phyloP scores from a whole-genome alignment of 495 filamentous ascomycete species.

The Penicillium taxi region DNA sequence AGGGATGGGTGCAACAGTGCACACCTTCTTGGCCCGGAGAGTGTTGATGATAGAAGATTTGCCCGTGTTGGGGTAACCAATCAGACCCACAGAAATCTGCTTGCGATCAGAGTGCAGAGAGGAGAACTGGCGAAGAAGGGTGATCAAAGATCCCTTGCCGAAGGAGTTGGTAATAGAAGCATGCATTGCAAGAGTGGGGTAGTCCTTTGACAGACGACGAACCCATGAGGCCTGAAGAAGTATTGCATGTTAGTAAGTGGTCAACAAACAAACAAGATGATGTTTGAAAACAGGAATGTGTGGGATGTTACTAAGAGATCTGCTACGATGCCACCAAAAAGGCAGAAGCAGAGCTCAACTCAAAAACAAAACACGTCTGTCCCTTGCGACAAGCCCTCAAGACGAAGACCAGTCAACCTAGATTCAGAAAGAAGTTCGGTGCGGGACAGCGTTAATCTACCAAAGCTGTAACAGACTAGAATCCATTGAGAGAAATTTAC shows the following conservation, averaged over 20 bases:
- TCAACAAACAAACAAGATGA: slow-evolving; percentile 15
- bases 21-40: slow-evolving; percentile 82
- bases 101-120: slow-evolving; percentile 84
- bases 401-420: slow-evolving; percentile 71
- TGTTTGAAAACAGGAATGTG: slow-evolving; percentile 52
- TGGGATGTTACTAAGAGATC: slow-evolving; percentile 99
- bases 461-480: slow-evolving; percentile 96
- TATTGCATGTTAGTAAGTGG: slow-evolving; percentile 34
- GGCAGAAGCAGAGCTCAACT: slow-evolving; percentile 70
- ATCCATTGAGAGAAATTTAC: slow-evolving; percentile 55
- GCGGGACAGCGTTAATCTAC: slow-evolving; percentile 77
- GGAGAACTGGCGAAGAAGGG: slow-evolving; percentile 85
- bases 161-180: slow-evolving; percentile 89
- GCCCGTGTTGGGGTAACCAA: slow-evolving; percentile 83
- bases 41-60: slow-evolving; percentile 94
- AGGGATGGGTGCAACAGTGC: slow-evolving; percentile 90
- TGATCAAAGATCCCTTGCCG: slow-evolving; percentile 70
- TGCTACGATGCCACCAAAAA: slow-evolving; percentile 48
- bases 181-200: slow-evolving; percentile 90
- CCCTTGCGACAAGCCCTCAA: slow-evolving; percentile 59
- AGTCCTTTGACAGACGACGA: slow-evolving; percentile 68
- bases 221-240: slow-evolving; percentile 73
- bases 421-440: slow-evolving; percentile 52
- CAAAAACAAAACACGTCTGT: slow-evolving; percentile 66
- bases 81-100: slow-evolving; percentile 82